Evolutionary conservation across 768 basidiomycete species (phyloP), one percentile per base, ranked within the genome.

Genomic region (Ramaria sp.): DNA sequence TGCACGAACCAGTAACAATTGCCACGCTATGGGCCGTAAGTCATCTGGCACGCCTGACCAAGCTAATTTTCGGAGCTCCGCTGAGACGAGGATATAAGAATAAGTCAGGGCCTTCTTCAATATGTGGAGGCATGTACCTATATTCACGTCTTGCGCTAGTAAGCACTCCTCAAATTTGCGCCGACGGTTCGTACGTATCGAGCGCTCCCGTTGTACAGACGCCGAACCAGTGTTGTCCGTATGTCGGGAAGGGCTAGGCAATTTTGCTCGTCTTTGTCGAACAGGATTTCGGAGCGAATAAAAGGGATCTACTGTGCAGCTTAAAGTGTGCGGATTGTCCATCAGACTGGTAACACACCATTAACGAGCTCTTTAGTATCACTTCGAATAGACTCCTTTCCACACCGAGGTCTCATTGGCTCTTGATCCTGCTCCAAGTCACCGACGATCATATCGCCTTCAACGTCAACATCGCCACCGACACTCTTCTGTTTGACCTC

Each of bases 31-130:
- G 0, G 92, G 91, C 41, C 96, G 79, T 27, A 99, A 74, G 63
- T 93, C 89, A 55, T 70, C 68, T 0, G 96, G 95, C 24, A 97
- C 88, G 22, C 96, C 96, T 51, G 86, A 86, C 96, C 96, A 99
- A 19, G 93, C 86, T 49, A 96, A 79, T 65, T 91, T 92, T 49
- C 93, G 78, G 60, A 99, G 75, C 67, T 91, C 89, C 19, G 81
- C 89, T 88, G 61, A 15, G 20, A 33, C 27, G 58, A 60, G 33
- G 45, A 42, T 52, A 13, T 13, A 37, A 37, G 38, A 48, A 33
- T 54, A 37, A 45, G 38, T 11, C 20, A 42, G 45, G 53, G 43
- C 33, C 43, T 42, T 39, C 12, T 42, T 51, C 50, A 58, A 27
- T 46, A 51, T 43, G 41, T 45, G 46, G 27, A 54, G 34, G 45